Conservation (phyloP, 1,284 basidiomycete genomes). For the Xerocomus amazonicus region DNA sequence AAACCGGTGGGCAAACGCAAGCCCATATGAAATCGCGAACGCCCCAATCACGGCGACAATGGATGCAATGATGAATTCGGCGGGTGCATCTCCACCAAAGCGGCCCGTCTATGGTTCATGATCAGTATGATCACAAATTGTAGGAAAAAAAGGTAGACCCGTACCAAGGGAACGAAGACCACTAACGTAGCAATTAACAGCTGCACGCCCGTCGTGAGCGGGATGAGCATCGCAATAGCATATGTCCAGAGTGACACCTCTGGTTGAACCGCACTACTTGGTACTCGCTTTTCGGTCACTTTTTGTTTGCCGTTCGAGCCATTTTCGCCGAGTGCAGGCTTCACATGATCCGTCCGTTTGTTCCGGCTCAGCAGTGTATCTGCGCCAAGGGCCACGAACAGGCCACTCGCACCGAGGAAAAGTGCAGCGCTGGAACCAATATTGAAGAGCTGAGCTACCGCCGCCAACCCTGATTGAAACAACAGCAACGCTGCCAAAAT, state of each 20-base stretch:
- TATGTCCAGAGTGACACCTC: slow-evolving; percentile 62
- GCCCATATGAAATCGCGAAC: slow-evolving; percentile 59
- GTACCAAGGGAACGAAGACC: slow-evolving; percentile 89
- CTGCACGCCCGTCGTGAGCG: slow-evolving; percentile 68
- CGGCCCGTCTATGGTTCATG: slow-evolving; percentile 57
- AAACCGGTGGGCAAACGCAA: slow-evolving; percentile 79
- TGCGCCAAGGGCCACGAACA: slow-evolving; percentile 50
- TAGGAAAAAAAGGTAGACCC: slow-evolving; percentile 26
- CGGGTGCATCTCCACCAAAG: slow-evolving; percentile 73
- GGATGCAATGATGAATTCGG: slow-evolving; percentile 87
- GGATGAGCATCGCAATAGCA: slow-evolving; percentile 57
- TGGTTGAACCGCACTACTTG: slow-evolving; percentile 11
- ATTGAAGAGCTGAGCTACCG: slow-evolving; percentile 54
- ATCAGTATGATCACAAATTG: background rate
- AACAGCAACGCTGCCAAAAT: slow-evolving; percentile 65
- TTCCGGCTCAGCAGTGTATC: slow-evolving; percentile 42
- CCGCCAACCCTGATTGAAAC: slow-evolving; percentile 50
- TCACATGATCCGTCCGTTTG: background rate
- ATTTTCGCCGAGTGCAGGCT: background rate
- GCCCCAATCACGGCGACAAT: slow-evolving; percentile 62
- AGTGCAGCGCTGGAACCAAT: slow-evolving; percentile 71
- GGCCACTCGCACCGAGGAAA: slow-evolving; percentile 53
- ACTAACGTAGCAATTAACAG: slow-evolving; percentile 71
- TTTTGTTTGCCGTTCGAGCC: slow-evolving; percentile 1
- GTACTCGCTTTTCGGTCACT: background rate